These are phyloP conservation scores for Teunomyces funiuensis DNA, from an alignment of 805 yeast genomes.

Conservation along the genomic window DNA sequence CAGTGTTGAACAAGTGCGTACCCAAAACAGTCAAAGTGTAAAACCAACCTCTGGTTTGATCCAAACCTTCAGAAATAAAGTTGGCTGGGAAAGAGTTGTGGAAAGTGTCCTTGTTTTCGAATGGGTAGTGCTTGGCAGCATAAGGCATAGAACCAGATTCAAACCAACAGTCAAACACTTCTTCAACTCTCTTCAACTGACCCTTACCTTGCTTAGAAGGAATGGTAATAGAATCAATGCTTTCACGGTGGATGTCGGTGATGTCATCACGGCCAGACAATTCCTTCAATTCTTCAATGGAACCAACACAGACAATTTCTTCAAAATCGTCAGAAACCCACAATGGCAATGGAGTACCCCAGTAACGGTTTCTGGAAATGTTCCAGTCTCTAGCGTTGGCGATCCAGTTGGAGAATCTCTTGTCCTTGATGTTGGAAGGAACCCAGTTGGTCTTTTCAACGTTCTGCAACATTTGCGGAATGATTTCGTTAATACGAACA, in stretches of 20 bases:
- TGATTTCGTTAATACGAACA: conserved; percentile 80
- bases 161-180: conserved; percentile 99
- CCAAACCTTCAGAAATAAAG: conserved; percentile 97
- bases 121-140: conserved; percentile 96
- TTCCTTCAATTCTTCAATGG: conserved; percentile 80
- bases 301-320: conserved; percentile 92
- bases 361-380: conserved; percentile 94
- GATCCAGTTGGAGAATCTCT: conserved; percentile 97
- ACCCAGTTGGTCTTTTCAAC: conserved; percentile 93
- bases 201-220: conserved; percentile 93
- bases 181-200: conserved; percentile 83
- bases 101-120: conserved; percentile 77
- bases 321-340: conserved; percentile 95
- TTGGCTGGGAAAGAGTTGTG: conserved; percentile 87
- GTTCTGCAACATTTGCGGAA: conserved; percentile 85
- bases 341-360: conserved; percentile 99
- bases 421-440: conserved; percentile 85
- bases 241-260: conserved; percentile 91
- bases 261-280: conserved; percentile 80
- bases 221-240: conserved; percentile 86
- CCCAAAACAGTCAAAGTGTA: conserved; percentile 95
- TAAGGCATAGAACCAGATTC: conserved; percentile 99
- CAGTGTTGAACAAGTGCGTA: conserved; percentile 86
- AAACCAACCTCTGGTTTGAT: conserved; percentile 99
- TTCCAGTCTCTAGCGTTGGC: conserved; percentile 99